Evolutionary conservation across 1,139 yeast genomes (phyloP), one percentile per base, ranked within the genome.

Genomic region (Saccharomyces hybrid): DNA sequence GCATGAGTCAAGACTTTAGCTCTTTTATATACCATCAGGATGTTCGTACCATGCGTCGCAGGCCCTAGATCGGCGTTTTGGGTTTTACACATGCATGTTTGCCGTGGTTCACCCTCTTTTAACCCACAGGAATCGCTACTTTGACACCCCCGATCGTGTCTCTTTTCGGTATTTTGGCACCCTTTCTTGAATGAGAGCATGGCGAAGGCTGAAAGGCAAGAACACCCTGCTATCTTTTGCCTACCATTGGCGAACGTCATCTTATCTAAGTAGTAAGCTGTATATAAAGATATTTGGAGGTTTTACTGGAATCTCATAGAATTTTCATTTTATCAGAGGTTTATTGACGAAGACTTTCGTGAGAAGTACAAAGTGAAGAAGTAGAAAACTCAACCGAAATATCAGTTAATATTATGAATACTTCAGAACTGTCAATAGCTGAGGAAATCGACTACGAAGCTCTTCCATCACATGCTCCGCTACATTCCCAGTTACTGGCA

Each of bases 391-490:
- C 44, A 38, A 38, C 7, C 44, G 44, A 38, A 20, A 38, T 20
- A 13, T 25, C 26, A 9, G 44, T 38, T 6, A 32, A 42, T 27
- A 50, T 34, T 26, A 57, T 58, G 57, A 56, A 56, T 50, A 54
- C 55, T 49, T 50, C 57, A 30, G 62, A 59, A 49, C 30, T 49
- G 26, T 46, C 52, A 8, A 55, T 58, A 50, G 62, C 62, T 41
- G 70, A 67, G 56, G 76, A 73, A 61, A 78, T 86, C 51, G 97
- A 91, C 68, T 93, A 93, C 70, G 99, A 93, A 71, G 85, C 97
- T 1, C 78, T 93, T 49, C 99, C 99, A 1, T 88, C 86, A 48
- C 84, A 84, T 65, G 91, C 97, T 13, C 85, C 97, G 1, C 73
- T 93, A 55, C 71, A 82, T 5, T 90, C 96, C 8, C 96, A 91